Base-by-base conservation (phyloP, 108 stramenopile species). In the Nitzschia sp. region DNA sequence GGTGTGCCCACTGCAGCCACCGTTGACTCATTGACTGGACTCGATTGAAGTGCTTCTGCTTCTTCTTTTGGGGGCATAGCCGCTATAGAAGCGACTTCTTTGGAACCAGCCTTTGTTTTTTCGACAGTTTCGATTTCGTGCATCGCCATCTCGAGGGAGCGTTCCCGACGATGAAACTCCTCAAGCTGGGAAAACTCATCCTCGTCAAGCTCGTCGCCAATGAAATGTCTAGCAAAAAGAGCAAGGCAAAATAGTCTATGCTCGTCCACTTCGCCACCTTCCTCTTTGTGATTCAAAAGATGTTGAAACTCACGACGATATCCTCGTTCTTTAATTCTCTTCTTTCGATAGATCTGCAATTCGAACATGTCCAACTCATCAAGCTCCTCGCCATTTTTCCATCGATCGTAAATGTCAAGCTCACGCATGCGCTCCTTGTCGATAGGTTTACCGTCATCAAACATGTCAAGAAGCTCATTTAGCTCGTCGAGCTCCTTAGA, bases 361-460 rank as follows among this genome's bases (percentile, higher is more conserved):
- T 71, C 70, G 22, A 60, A 41, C 1, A 26, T 35, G 1, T 71
- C 70, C 3, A 60, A 22, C 9, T n/a, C 19, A 50, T 62, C 59
- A 5, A 71, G 70, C 2, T n/a, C 36, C 23, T 64, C 71, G 16
- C 71, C 71, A 46, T 64, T 64, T 45, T 64, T 53, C 71, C 71
- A 72, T 26, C 63, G 59, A 64, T 63, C 63, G 21, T 64, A 63
- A 17, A 72, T 44, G 45, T 64, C 62, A 16, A 72, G 63, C 34
- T 72, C 71, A 8, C 38, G 30, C 34, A 64, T 57, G 0, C 63
- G 53, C 5, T 64, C 31, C 32, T 56, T 56, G 32, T 72, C 63
- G 3, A 72, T 52, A 3, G 33, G 23, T 29, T 64, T 53, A 0
- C 63, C 63, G 11, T 63, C 36, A 38, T 72, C 71, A 28, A 32